Base-by-base conservation (phyloP, 805 yeast species). In the Yarrowia divulgata region DNA sequence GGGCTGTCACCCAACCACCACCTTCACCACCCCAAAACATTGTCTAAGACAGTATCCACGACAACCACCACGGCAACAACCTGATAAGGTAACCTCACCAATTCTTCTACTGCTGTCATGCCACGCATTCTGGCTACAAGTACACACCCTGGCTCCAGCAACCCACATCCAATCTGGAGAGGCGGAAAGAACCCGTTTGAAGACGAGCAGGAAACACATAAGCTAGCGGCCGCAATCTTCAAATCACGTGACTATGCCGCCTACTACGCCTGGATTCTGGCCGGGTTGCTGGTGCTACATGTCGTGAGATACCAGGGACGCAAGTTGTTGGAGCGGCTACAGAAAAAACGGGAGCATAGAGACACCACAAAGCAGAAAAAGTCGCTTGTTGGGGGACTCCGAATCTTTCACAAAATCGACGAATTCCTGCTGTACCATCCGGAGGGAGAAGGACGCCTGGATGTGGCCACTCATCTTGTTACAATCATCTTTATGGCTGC, bases 71-170 rank as follows among this genome's bases (percentile, higher is more conserved):
- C 29, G 29, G 4, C 29, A 23, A 23, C 29, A 23, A 23, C 29
- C 29, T 23, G 29, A 23, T 23, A 23, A 23, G 29, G 29, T 23
- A 23, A 23, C 4, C 29, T 23, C 29, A 23, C 29, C 29, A 2
- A 23, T 23, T 23, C 29, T 23, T 23, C 2, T 23, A 2, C 29
- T 23, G 29, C 42, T 18, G 18, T 34, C 52, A 60, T 60, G 66
- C 52, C 66, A 45, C 50, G 66, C 39, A 60, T 60, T 60, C 66
- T 60, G 66, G 66, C 29, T 23, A 23, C 46, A 10, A 13, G 40
- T 8, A 43, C 18, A 2, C 54, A 49, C 18, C 35, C 63, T 6
- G 63, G 37, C 3, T 40, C 63, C 9, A n/a, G n/a, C 46, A 14
- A 45, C 42, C 5, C 42, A 18, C 19, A 60, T 14, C 66, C 66